Evolutionary conservation across 2,329 filamentous ascomycete species (phyloP).

Genomic region (Orbilia brochopaga): DNA sequence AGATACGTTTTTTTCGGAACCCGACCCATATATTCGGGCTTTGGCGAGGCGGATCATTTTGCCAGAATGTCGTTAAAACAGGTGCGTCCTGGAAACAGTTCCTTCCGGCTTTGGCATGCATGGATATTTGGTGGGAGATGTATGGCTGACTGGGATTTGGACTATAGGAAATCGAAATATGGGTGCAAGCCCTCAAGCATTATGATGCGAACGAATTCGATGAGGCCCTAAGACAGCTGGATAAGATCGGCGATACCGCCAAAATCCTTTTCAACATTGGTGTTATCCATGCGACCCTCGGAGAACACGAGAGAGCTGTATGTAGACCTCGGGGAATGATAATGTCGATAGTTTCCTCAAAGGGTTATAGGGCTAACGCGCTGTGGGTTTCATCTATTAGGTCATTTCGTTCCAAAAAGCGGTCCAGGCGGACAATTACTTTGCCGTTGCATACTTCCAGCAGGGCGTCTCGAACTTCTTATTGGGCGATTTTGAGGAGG

Average conservation of each 20-base stretch:
- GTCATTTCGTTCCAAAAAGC: conserved; percentile 94
- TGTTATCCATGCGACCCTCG: conserved; percentile 94
- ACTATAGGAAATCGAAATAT: conserved; percentile 92
- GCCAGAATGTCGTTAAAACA: conserved; percentile 67
- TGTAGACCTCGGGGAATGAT: conserved; percentile 58
- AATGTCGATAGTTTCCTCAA: conserved; percentile 42
- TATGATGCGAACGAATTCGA: conserved; percentile 99
- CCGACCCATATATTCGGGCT: too few relatives aligned
- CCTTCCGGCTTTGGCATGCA: too few relatives aligned
- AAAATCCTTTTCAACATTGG: conserved; percentile 99
- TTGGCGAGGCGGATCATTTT: neutral
- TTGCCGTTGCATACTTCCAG: conserved; percentile 97
- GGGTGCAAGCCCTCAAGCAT: conserved; percentile 85
- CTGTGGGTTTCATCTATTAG: conserved; percentile 61
- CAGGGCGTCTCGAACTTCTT: conserved; percentile 98
- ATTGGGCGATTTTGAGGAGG: conserved; percentile 95
- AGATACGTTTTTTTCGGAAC: neutral
- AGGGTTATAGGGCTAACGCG: conserved; percentile 6
- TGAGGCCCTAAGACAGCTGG: conserved; percentile 81
- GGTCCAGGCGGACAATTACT: conserved; percentile 87
- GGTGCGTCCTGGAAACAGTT: conserved; percentile 58
- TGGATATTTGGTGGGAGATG: too few relatives aligned
- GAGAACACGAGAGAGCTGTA: conserved; percentile 94
- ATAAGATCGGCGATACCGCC: conserved; percentile 87
- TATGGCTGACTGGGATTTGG: neutral